Evolutionary conservation across 345 rosid species (phyloP), one percentile per base, ranked within the genome.

Genomic region (Xanthoceras sorbifolium): DNA sequence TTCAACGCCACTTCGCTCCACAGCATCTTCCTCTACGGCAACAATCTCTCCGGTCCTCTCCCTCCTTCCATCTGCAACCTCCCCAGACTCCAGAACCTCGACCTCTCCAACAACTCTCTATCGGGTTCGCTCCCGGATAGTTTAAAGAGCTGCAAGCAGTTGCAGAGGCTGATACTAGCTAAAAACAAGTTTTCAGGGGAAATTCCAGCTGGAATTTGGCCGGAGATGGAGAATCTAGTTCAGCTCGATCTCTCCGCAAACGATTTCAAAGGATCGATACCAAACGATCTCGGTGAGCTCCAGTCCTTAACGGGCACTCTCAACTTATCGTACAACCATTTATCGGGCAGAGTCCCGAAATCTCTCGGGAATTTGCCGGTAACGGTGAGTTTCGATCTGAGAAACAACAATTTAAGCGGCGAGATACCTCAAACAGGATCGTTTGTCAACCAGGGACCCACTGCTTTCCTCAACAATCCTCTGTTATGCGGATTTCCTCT

Each of bases 361-460:
- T 87, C 92, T 0, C 82, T 97, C 0, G 98, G 97, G 26, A 88
- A 89, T 73, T 78, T 97, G 22, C 97, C 95, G 0, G 93, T 91
- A 5, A 87, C 97, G 0, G 98, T 97, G 72, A 92, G 95, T 77
- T 89, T 94, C 64, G 98, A 97, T 85, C 87, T 97, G 74, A 82
- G 94, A 64, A 81, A 78, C 84, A 97, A 97, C 69, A 86, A 97
- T 78, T 81, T 97, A 11, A 87, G 83, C 79, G 99, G 99, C 0
- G 91, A 94, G 76, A 94, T 97, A 26, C 99, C 99, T 34, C 94
- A 92, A 82, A 85, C 93, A 0, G 98, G 98, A 17, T 92, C 99
- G 2, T 97, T 97, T 85, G 83, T 90, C 0, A 94, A 90, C 84
- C 99, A 94, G 64, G 99, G 99, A 64, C 99, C 99, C 44, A 94